Base-by-base conservation (phyloP, 2,329 filamentous ascomycete genomes). In the Ploettnerulaceae sp. region DNA sequence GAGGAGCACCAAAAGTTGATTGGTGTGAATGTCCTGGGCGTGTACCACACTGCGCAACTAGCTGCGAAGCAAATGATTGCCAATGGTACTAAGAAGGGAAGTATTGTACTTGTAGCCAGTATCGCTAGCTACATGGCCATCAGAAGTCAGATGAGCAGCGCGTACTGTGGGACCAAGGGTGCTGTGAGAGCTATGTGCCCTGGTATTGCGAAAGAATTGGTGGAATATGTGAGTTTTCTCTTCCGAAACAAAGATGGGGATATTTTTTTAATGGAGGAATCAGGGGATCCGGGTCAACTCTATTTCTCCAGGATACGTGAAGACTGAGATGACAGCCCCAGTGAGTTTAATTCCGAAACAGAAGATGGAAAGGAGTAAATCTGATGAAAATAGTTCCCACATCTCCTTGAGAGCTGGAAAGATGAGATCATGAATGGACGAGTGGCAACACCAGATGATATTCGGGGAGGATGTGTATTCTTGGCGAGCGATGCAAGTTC, bases 401-500 rank as follows among this genome's bases (percentile, higher is more conserved):
- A 56, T 41, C 50, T 56, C 4, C 39, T 58, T 5, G 54, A 58
- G 48, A 55, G 69, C 24, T 66, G 69, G 61, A 63, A 60, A n/a
- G 63, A 59, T 21, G 66, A 67, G 29, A 57, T 57, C 15, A 68
- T 67, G 4, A 69, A 68, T 45, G 45, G 51, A 11, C 51, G 52
- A 47, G 50, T 57, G 18, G 55, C 53, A 24, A 43, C 40, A 34
- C 54, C 55, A 7, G 54, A 63, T 7, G 69, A 70, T 51, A 57
- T 70, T 7, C 67, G 68, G 46, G 64, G 63, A 5, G 64, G 66
- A 0, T 65, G 66, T 36, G 66, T 71, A 5, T 82, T 82, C 58
- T 64, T 82, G 55, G 77, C 78, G 2, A 76, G 71, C 59, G 76
- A 77, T 2, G 81, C 82, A 59, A 77, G 73, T 47, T 76, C 71